Evolutionary conservation across 805 yeast species (phyloP).

Genomic region (Hyphopichia homilentoma): DNA sequence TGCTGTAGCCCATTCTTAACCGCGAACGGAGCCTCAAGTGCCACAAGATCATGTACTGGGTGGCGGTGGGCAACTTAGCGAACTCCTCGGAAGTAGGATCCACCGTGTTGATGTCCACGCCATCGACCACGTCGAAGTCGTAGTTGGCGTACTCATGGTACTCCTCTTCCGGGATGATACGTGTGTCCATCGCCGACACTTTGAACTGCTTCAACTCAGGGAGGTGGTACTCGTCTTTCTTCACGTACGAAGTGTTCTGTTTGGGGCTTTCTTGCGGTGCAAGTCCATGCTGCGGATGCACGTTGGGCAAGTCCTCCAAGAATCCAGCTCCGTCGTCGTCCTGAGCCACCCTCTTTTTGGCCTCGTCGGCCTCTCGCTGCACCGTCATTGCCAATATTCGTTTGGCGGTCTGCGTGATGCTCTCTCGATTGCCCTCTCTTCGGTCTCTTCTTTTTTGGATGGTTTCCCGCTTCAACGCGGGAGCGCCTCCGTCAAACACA

Average conservation of each 20-base stretch:
- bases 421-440: conserved; percentile 69
- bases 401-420: conserved; percentile 72
- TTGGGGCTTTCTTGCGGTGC: not conserved
- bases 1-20: conserved; percentile 90
- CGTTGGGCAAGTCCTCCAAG: conserved; percentile 24
- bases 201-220: conserved; percentile 63
- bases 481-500: conserved; percentile 96
- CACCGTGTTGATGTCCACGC: conserved; percentile 63
- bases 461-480: conserved; percentile 74
- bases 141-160: conserved; percentile 57
- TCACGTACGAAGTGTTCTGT: conserved; percentile 30
- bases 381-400: conserved; percentile 75
- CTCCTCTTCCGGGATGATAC: conserved; percentile 74
- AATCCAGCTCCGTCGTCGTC: conserved; percentile 10
- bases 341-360: conserved; percentile 3
- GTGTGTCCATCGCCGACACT: conserved; percentile 55
- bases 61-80: conserved; percentile 67
- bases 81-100: conserved; percentile 86
- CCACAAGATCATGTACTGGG: conserved; percentile 85
- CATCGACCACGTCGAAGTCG: conserved; percentile 53
- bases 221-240: conserved; percentile 79
- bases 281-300: conserved; percentile 12
- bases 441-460: conserved; percentile 68
- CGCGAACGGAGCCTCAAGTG: conserved; percentile 81
- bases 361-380: conserved; percentile 48